phyloP scores from a whole-genome alignment of 257 asterid genomes.

The Solanum microdontum region DNA sequence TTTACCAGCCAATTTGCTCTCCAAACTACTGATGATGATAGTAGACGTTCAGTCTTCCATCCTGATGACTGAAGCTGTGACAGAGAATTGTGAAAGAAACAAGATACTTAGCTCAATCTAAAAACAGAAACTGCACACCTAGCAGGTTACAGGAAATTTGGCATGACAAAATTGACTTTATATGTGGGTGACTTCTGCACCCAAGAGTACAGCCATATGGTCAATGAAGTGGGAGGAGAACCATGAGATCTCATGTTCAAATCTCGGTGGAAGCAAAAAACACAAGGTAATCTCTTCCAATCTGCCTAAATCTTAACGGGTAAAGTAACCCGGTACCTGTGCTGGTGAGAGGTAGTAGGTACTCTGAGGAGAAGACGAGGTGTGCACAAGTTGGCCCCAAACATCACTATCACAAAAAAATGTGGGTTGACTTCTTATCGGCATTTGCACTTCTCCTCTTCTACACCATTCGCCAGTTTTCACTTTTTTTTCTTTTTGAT shows the following conservation, averaged over 20 bases:
- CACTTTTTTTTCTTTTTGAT: not conserved
- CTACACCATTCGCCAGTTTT: not conserved
- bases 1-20: conserved; percentile 63
- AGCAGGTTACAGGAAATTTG: not conserved
- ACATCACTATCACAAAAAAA: not conserved
- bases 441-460: not conserved
- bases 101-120: not conserved
- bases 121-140: not conserved
- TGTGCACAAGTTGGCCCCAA: not conserved
- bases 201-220: not conserved
- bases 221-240: not conserved
- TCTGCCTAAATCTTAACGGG: not conserved
- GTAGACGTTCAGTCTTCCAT: conserved; percentile 87
- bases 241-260: not conserved
- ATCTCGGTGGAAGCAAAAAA: not conserved
- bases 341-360: not conserved
- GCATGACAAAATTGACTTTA: not conserved
- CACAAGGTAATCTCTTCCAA: not conserved
- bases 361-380: not conserved
- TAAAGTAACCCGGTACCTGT: not conserved
- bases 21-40: conserved; percentile 78
- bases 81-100: not conserved
- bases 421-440: not conserved
- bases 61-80: conserved; percentile 66
- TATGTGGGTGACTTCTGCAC: not conserved